phyloP scores from a whole-genome alignment of 2,329 filamentous ascomycete species.

The Mariannaea sp. region DNA sequence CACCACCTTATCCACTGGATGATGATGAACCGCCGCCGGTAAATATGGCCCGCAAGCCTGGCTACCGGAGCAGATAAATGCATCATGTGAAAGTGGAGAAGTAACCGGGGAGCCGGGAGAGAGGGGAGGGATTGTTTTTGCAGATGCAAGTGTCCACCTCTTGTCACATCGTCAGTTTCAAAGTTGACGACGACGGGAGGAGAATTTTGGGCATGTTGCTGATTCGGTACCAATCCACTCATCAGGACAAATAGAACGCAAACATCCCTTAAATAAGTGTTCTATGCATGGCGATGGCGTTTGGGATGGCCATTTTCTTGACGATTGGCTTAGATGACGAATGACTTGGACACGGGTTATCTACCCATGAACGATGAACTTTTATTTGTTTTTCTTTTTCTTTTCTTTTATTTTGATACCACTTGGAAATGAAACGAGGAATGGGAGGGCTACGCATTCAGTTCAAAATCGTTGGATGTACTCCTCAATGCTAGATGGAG shows the following conservation, averaged over 20 bases:
- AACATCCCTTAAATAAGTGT: not conserved
- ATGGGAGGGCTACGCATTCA: not conserved
- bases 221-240: not conserved
- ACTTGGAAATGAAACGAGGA: not conserved
- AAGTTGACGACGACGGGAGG: not conserved
- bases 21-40: constrained; percentile 83
- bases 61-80: constrained; percentile 62
- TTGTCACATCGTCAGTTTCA: not conserved
- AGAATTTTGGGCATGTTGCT: not conserved
- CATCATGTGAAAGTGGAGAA: too few relatives aligned
- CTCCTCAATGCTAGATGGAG: too few relatives aligned
- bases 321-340: constrained; percentile 6
- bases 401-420: constrained; percentile 19
- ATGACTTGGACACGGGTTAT: not conserved
- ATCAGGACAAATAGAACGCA: not conserved
- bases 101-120: not conserved
- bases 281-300: constrained; percentile 15
- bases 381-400: too few relatives aligned
- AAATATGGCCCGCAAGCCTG: constrained; percentile 85
- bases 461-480: too few relatives aligned
- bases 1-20: constrained; percentile 78
- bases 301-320: constrained; percentile 5
- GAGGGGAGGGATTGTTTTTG: not conserved
- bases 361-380: too few relatives aligned
- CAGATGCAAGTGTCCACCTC: not conserved